Conservation (phyloP, 257 asterid species). For the Osmanthus fragrans region DNA sequence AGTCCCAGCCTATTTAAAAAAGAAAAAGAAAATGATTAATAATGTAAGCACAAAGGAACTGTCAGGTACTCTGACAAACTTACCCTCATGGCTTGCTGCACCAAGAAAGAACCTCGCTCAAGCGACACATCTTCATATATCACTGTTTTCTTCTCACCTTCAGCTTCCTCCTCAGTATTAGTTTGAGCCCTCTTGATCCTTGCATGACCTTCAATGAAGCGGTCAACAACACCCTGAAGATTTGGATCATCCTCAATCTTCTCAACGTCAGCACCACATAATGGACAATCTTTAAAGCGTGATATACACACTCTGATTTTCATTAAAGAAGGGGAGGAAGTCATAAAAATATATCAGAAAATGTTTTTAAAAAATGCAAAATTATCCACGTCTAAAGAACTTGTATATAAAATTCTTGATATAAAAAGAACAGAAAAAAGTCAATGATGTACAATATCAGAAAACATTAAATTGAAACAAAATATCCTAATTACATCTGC, state of each 20-base stretch:
- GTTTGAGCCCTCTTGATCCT: conserved; percentile 87
- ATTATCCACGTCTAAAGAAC: conserved; percentile 1
- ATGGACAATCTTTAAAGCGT: conserved; percentile 87
- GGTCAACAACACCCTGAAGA: conserved; percentile 88
- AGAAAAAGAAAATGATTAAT: neutral
- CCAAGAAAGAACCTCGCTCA: conserved; percentile 92
- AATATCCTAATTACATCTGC: neutral
- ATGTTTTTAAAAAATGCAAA: neutral
- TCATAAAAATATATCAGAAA: conserved; percentile 1
- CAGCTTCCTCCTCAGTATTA: conserved; percentile 52
- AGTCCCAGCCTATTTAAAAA: neutral
- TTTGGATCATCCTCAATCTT: conserved; percentile 76
- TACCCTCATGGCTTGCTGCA: conserved; percentile 99
- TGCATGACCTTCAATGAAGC: conserved; percentile 97
- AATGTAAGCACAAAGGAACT: conserved; percentile 5
- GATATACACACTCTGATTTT: conserved; percentile 74
- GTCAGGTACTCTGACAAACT: conserved; percentile 15
- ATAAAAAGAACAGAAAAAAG: neutral
- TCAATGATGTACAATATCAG: neutral
- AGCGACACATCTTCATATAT: conserved; percentile 93
- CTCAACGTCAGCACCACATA: conserved; percentile 96
- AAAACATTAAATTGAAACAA: neutral
- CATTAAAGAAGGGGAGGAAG: conserved; percentile 16
- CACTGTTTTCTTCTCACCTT: conserved; percentile 57
- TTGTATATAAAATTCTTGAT: neutral